These are phyloP conservation scores for Lomentospora prolificans DNA, from an alignment of 2,329 filamentous ascomycete species.

Conservation along the genomic window DNA sequence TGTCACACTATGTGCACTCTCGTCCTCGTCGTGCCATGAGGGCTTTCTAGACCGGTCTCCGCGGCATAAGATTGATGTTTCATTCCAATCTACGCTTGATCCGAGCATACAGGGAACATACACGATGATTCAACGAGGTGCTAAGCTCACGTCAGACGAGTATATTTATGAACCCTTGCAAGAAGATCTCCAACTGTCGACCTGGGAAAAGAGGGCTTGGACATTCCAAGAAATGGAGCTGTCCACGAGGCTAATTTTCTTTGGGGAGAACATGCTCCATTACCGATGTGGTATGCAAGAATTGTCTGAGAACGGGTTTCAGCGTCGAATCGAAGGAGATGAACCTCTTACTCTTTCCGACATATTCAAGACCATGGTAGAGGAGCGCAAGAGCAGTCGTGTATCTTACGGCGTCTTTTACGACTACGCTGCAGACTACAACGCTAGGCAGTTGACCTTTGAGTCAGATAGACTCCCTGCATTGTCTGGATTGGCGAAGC, in stretches of 20 bases:
- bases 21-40: not conserved
- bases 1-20: not conserved
- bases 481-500: slow-evolving; percentile 12
- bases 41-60: not conserved
- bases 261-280: not conserved
- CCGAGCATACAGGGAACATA: not conserved
- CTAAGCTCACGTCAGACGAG: too few relatives aligned
- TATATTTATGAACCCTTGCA: too few relatives aligned
- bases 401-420: not conserved
- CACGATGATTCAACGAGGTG: too few relatives aligned
- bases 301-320: not conserved
- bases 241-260: not conserved
- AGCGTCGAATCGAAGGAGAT: not conserved
- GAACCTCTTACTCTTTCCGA: not conserved
- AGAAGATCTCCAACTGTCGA: too few relatives aligned
- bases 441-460: slow-evolving; percentile 10
- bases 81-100: not conserved
- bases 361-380: not conserved
- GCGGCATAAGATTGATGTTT: not conserved
- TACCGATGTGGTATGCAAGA: not conserved
- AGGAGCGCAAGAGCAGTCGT: not conserved
- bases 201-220: not conserved
- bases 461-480: slow-evolving; percentile 13
- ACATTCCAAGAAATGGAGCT: not conserved
- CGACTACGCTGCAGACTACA: slow-evolving; percentile 7